Evolutionary conservation across 78 protist genomes (phyloP), one percentile per base, ranked within the genome.

Genomic region (Dictyostelium discoideum): DNA sequence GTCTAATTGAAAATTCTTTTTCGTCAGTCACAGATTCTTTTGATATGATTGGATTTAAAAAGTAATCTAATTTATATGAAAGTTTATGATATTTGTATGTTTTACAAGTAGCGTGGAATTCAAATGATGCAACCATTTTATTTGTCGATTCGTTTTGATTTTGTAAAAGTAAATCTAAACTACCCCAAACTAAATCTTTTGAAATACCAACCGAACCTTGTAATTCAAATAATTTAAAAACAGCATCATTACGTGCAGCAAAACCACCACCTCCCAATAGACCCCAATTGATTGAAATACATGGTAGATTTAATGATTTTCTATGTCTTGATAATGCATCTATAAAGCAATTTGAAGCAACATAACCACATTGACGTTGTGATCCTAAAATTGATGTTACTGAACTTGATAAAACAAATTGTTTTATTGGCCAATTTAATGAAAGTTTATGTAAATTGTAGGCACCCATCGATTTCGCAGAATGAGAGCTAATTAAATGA

Each of bases 261-360:
- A 42, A 74, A 14, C 94, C 94, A 50, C 24, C 84, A 13, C 50
- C 54, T 3, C 14, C 80, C 46, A 93, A 48, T 16, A 95, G 54
- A 37, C 98, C 98, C 92, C 90, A 94, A 37, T 69, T 63, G 14
- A 94, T 54, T 32, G 85, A 39, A 5, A 85, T 54, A 5, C 92
- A 72, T 26, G 81, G 63, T 5, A 90, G 69, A 16, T 94, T 96
- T 2, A 39, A 26, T 5, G 79, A 57, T n/a, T 89, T 42, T 50
- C 98, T 85, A 42, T 37, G 54, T 65, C 37, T 54, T 69, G 97
- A 74, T 5, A 96, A n/a, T 24, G 88, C 50, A 74, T 97, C 98
- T 0, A 93, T 82, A n/a, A 93, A 85, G 16, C 81, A 84, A 96
- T 97, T 97, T n/a, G 97, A 95, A 13, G 97, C 69, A 5, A 92